These are phyloP conservation scores for Taphrina communis DNA, from an alignment of 1,139 yeast species.

Conservation along the genomic window DNA sequence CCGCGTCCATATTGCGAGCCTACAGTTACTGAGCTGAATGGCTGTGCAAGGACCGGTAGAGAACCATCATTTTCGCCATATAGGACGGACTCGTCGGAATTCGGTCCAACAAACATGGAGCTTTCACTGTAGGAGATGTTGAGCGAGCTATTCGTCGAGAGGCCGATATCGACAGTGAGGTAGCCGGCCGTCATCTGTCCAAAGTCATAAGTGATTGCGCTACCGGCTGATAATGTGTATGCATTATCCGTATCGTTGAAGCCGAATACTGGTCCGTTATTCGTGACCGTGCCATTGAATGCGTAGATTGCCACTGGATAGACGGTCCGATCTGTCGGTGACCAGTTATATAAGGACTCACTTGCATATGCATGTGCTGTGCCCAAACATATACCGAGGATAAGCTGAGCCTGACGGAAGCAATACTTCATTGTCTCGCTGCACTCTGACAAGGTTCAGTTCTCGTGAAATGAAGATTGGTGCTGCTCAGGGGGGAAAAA, in stretches of 20 bases:
- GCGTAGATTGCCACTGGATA: background rate
- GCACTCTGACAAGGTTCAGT: too few relatives aligned
- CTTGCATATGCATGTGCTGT: background rate
- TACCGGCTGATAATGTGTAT: background rate
- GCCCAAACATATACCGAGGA: background rate
- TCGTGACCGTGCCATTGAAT: background rate
- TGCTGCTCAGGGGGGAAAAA: too few relatives aligned
- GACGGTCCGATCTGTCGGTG: background rate
- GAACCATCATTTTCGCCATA: background rate
- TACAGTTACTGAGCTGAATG: background rate
- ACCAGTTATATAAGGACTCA: background rate
- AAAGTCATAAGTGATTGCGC: constrained; percentile 1
- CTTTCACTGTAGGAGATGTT: background rate
- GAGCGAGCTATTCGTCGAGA: background rate
- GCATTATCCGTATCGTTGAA: background rate
- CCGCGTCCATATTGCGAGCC: background rate
- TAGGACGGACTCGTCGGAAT: background rate
- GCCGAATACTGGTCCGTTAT: background rate
- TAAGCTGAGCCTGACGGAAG: too few relatives aligned
- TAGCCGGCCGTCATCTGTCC: background rate
- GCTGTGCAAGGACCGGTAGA: background rate
- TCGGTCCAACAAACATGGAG: background rate
- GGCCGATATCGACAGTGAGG: background rate
- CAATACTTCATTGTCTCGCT: too few relatives aligned
- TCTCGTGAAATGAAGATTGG: too few relatives aligned